Percentiles rank a stretch among this genome's conserved stretches.
These are phyloP conservation scores for Tolypocladium sp. DNA, from an alignment of 2,329 filamentous ascomycete genomes.

Conservation along the genomic window DNA sequence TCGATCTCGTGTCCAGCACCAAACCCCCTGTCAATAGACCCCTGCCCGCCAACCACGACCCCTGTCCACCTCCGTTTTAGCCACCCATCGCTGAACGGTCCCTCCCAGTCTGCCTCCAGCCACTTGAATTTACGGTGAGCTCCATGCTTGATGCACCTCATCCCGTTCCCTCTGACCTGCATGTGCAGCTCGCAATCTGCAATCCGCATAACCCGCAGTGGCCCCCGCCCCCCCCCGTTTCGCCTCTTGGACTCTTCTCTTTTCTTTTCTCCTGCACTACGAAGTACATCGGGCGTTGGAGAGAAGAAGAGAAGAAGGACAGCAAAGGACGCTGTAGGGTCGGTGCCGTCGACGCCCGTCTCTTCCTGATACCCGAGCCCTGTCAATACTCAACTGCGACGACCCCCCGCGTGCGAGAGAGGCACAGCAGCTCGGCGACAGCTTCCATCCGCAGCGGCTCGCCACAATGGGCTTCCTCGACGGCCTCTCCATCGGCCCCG, in stretches of 20 bases:
- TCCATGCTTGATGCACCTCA: neutral
- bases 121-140: constrained; percentile 21
- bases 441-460: neutral
- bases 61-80: neutral
- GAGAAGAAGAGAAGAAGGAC: too few relatives aligned
- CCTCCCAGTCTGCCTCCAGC: constrained; percentile 10
- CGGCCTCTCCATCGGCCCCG: constrained; percentile 20
- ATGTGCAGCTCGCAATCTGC: neutral
- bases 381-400: neutral
- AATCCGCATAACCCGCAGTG: neutral
- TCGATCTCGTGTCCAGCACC: neutral
- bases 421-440: neutral
- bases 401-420: neutral
- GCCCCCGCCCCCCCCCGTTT: neutral
- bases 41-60: neutral
- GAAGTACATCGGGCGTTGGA: neutral
- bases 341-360: neutral
- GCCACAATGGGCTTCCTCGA: constrained; percentile 24
- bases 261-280: neutral
- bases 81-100: neutral
- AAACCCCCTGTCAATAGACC: neutral
- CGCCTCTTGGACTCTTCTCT: neutral
- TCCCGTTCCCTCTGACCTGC: neutral
- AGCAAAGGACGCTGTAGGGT: neutral
- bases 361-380: neutral